Base-by-base conservation (phyloP, 2,329 filamentous ascomycete species). In the Colletotrichum lentis region DNA sequence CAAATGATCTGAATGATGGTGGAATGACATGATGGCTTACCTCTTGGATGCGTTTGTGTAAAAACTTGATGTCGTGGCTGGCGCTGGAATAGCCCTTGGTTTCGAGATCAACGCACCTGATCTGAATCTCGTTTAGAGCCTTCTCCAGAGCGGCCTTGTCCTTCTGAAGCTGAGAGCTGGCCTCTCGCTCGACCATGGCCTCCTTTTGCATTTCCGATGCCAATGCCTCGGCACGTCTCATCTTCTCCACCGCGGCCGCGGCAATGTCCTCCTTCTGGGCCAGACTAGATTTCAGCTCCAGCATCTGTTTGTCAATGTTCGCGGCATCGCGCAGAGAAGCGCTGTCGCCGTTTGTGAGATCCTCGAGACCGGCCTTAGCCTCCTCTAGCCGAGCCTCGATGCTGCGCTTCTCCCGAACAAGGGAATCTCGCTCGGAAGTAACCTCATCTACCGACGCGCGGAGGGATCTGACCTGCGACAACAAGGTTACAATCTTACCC, bases 61-160 rank as follows among this genome's bases (percentile, higher is more conserved):
- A 81, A 82, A 97, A 98, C 75, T 96, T 91, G 73, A 98, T 93
- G 79, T 98, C 95, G 74, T 97, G 93, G 78, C 94, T 97, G 27
- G 92, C 92, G 72, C 91, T 96, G 22, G 94, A 96, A 80, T 97
- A 98, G 61, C 94, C 94, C 83, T 98, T 98, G 50, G 96, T 98
- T 82, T 99, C 95, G 10, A 98, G 85, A 77, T 98, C 96, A 60
- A 99, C 91, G 64, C 97, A 88, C 75, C 90, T 90, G 61, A 98
- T 87, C 79, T 98, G 95, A 31, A 95, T 85, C 78, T 99, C 95
- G 78, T 94, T 97, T 58, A 97, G 84, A 62, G 87, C 88, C 83
- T 97, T 97, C 82, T 98, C 96, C 49, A 99, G 83, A 0, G 86
- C 86, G 3, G 92, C 92, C 82, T 97, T 98, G 72, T 97, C 93